A percentile compares a stretch with the other conserved stretches of the same genome.
phyloP scores from a whole-genome alignment of 495 filamentous ascomycete species.

The Penicillium herquei region DNA sequence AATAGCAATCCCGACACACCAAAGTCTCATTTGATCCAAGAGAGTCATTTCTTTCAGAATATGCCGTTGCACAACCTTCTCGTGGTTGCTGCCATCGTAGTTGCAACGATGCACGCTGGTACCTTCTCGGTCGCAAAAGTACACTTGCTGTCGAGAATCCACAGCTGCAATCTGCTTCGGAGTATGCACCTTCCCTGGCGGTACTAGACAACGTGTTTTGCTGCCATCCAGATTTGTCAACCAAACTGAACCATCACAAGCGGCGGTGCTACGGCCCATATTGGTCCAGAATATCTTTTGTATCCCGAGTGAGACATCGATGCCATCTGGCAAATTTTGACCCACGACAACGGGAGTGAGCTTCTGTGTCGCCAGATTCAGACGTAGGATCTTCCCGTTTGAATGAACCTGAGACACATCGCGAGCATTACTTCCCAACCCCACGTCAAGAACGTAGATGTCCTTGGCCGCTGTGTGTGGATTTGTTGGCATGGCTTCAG shows the following conservation, averaged over 20 bases:
- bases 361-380: conserved; percentile 21
- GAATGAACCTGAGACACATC: conserved; percentile 19
- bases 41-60: conserved; percentile 20
- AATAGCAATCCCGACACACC: conserved; percentile 55
- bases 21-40: conserved; percentile 33
- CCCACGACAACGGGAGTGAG: conserved; percentile 25
- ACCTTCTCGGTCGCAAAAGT: conserved; percentile 57
- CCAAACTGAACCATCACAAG: conserved; percentile 44
- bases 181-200: conserved; percentile 42
- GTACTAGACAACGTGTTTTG: conserved; percentile 36
- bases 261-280: conserved; percentile 41
- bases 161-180: conserved; percentile 52
- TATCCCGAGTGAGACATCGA: conserved; percentile 33
- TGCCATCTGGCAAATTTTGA: conserved; percentile 48
- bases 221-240: conserved; percentile 46
- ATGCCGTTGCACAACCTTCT: conserved; percentile 34
- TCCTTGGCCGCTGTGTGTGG: conserved; percentile 14
- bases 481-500: conserved; percentile 6
- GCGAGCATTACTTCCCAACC: conserved; percentile 22
- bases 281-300: conserved; percentile 53
- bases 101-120: conserved; percentile 44
- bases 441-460: conserved; percentile 31
- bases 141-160: conserved; percentile 32
- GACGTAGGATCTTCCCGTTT: conserved; percentile 21
- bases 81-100: conserved; percentile 45